Base-by-base conservation (phyloP, 345 rosid species). In the Diplotaxis tenuifolia region DNA sequence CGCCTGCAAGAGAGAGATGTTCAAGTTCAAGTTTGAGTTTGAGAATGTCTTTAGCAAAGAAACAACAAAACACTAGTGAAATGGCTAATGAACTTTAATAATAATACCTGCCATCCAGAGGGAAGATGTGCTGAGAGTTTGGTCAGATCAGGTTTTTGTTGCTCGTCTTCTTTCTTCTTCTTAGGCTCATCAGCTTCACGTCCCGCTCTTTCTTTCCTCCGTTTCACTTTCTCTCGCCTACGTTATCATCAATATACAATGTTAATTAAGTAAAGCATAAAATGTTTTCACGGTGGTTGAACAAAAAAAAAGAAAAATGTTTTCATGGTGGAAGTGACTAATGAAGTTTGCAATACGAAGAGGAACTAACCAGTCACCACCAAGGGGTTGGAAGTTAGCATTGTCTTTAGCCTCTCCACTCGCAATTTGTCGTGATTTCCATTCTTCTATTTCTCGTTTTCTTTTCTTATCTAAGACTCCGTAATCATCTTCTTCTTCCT, bases 321-420 rank as follows among this genome's bases (percentile, higher is more conserved):
- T 25, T 50, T 56, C 38, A 7, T 7, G 19, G 68, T 15, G 31
- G 54, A 69, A 6, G 10, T 23, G 16, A 53, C 32, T 11, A 40
- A 7, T 58, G 9, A 57, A 8, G 3, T 9, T 49, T 14, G 68
- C 56, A 58, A 60, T 53, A 34, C 32, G 18, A 25, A 4, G 74
- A 49, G 52, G 58, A 53, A 72, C 92, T 36, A 73, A 95, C 96
- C 99, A 95, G 80, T 95, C 98, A 47, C 98, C 94, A 47, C 96
- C 94, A 15, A 95, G 78, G 28, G 99, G 97, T 83, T 95, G 99
- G 82, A 95, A 95, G 84, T 95, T 92, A 14, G 99, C 99, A 67
- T 95, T 95, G 68, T 86, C 92, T 82, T 80, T 86, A 63, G 96
- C 96, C 81, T 92, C 99, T 76, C 98, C 92, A 69, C 94, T 95